These are phyloP conservation scores for thale cress (Arabidopsis thaliana) DNA, from an alignment of 345 rosid genomes.

Conservation along the genomic window DNA sequence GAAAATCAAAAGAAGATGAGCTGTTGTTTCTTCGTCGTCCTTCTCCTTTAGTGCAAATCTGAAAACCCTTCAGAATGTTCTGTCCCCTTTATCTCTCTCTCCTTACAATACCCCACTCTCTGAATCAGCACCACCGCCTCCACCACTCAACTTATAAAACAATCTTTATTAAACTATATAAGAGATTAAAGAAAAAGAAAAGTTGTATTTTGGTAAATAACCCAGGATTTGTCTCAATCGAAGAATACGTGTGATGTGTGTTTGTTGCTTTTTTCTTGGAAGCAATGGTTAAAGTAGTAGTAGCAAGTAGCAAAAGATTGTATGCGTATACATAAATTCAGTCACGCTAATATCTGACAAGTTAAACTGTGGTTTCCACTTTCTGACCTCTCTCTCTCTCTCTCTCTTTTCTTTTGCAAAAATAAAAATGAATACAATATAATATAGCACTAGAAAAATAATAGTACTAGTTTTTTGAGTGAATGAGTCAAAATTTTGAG, in stretches of 20 bases:
- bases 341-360: slow-evolving; percentile 33
- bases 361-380: slow-evolving; percentile 12
- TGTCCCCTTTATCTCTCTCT: slow-evolving; percentile 33
- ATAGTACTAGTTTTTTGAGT: not conserved
- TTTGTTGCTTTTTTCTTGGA: not conserved
- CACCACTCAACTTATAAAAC: slow-evolving; percentile 39
- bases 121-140: slow-evolving; percentile 50
- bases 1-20: slow-evolving; percentile 57
- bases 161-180: not conserved
- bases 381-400: slow-evolving; percentile 22
- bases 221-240: slow-evolving; percentile 30
- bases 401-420: not conserved
- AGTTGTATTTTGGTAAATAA: slow-evolving; percentile 3
- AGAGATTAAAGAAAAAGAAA: slow-evolving; percentile 1
- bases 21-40: slow-evolving; percentile 48
- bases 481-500: not conserved
- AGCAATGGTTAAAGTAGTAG: slow-evolving; percentile 4
- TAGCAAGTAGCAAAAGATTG: slow-evolving; percentile 16
- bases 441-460: not conserved
- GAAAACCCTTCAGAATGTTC: slow-evolving; percentile 42
- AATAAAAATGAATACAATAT: not conserved
- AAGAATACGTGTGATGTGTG: slow-evolving; percentile 18
- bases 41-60: slow-evolving; percentile 35
- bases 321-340: not conserved
- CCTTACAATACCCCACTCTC: slow-evolving; percentile 39